Evolutionary conservation across 345 rosid species (phyloP), one percentile per base, ranked within the genome.

Genomic region (Ricinus communis): DNA sequence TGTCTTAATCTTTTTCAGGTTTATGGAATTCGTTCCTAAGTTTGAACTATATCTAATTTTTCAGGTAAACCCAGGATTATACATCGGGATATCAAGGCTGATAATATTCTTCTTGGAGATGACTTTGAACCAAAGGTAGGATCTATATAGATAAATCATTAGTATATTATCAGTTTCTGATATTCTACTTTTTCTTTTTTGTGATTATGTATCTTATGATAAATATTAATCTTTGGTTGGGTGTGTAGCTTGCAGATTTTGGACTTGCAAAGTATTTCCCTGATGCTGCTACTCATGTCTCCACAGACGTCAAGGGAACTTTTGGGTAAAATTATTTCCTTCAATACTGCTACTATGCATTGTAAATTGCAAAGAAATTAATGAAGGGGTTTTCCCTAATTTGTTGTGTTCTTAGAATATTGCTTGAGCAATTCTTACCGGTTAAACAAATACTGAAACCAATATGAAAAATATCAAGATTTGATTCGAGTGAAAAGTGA

Each of bases 61-160:
- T 51, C 60, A 73, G 77, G 77, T 68, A 56, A 66, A 22, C 77
- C 77, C 6, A 73, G 59, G 40, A 66, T 73, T 66, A 73, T 73
- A 58, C 77, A 73, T 50, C 59, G 71, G 5, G 77, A 73, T 31
- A 51, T 73, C 60, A 73, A 73, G 60, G 59, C 77, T 4, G 36
- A 65, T 18, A 73, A 73, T 66, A 66, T 73, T 47, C 77, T 73
- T 66, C 71, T 73, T 73, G 71, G 63, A 58, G 1, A 66, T 19
- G 63, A 58, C 51, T 73, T 73, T 27, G 67, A 73, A 66, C 66
- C 77, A 38, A 73, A 66, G 77, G 77, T 73, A 19, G 22, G 24
- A 15, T 50, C 47, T 33, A 6, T 33, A 43, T 9, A 43, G 14
- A 43, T 1, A 43, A 43, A 43, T 4, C 43, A 13, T 16, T 33